Evolutionary conservation across 345 rosid species (phyloP).

Genomic region (Euphorbia tirucalli): DNA sequence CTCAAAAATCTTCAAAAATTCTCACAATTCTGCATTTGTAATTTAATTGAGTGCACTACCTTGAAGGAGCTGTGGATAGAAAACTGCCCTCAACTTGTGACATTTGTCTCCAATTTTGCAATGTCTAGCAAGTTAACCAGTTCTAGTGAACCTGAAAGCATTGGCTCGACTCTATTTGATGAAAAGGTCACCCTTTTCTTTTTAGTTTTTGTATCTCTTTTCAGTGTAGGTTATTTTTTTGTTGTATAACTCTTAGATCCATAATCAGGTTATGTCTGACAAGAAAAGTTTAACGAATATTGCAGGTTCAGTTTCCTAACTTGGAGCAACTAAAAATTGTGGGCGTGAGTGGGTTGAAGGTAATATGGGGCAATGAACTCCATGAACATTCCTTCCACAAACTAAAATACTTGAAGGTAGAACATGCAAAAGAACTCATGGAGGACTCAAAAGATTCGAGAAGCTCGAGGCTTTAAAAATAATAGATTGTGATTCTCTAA

Average conservation of each 20-base stretch:
- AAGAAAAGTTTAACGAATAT: no score
- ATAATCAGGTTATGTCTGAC: no score
- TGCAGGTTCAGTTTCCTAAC: slow-evolving; percentile 13
- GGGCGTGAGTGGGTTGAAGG: background rate
- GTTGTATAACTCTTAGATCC: background rate
- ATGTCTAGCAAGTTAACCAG: background rate
- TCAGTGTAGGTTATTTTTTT: background rate
- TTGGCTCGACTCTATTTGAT: background rate
- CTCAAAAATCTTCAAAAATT: slow-evolving; percentile 13
- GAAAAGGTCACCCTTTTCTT: background rate
- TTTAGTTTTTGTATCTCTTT: no score
- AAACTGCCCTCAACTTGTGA: background rate
- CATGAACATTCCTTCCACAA: background rate
- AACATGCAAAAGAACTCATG: background rate
- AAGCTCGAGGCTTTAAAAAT: background rate
- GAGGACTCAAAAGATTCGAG: background rate
- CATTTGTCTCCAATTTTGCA: background rate
- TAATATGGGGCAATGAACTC: background rate
- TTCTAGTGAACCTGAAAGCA: background rate
- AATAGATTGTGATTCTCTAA: background rate
- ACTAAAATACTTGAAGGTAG: background rate
- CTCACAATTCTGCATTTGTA: background rate
- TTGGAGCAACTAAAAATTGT: background rate
- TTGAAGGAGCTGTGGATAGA: background rate
- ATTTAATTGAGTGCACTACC: background rate